Conservation (phyloP, 192 early-diverging fungal genomes). For the Coemansia sp. region DNA sequence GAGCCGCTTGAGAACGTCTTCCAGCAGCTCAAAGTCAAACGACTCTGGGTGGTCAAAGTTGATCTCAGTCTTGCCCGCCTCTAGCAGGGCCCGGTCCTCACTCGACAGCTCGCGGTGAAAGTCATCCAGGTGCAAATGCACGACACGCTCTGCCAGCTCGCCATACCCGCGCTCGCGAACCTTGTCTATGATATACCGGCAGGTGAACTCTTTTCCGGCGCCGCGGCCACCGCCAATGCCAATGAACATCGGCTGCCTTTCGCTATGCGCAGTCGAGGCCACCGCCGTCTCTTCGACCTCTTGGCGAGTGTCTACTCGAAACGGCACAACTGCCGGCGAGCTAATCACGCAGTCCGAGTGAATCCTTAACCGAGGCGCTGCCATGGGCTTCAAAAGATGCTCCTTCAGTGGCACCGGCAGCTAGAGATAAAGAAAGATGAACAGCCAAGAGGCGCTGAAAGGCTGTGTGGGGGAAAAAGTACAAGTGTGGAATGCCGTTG, state of each 20-base stretch:
- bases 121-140: constrained; percentile 63
- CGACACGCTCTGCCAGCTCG: constrained; percentile 54
- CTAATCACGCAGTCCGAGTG: constrained; percentile 40
- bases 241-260: constrained; percentile 43
- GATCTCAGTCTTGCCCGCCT: constrained; percentile 49
- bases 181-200: constrained; percentile 42
- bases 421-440: neutral
- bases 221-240: constrained; percentile 55
- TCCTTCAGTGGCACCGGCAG: neutral
- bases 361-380: constrained; percentile 11
- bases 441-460: neutral
- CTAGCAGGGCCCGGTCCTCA: constrained; percentile 55
- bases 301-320: constrained; percentile 6
- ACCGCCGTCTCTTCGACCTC: neutral
- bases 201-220: constrained; percentile 50
- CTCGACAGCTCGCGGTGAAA: constrained; percentile 61
- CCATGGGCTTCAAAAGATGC: constrained; percentile 3
- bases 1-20: constrained; percentile 54
- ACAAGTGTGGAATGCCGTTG: neutral
- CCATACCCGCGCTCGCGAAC: constrained; percentile 46
- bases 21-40: constrained; percentile 73
- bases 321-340: constrained; percentile 42
- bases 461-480: neutral
- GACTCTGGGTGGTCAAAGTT: constrained; percentile 75
- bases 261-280: neutral